phyloP scores from a whole-genome alignment of 768 basidiomycete genomes.

The Pholiota microspora region DNA sequence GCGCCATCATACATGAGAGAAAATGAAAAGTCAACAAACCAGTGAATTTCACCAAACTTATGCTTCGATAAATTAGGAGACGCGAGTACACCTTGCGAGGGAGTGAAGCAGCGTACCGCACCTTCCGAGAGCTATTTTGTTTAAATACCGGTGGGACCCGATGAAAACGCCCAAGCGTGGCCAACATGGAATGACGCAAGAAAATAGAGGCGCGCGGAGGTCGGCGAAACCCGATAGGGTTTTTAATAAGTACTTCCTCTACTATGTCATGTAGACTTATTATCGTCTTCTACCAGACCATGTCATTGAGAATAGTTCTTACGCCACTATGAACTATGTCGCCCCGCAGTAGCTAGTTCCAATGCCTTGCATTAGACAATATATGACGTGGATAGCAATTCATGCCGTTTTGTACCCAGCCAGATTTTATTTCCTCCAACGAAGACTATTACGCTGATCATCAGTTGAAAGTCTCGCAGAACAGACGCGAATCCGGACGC shows the following conservation, averaged over 20 bases:
- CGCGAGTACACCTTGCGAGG: no score
- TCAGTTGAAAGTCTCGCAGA: no score
- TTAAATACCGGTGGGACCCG: not conserved
- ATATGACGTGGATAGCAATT: not conserved
- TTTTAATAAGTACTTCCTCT: no score
- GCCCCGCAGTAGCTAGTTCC: not conserved
- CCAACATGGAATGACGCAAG: not conserved
- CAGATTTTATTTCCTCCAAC: no score
- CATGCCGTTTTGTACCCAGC: not conserved
- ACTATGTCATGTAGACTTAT: no score
- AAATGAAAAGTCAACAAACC: no score
- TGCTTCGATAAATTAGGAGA: not conserved
- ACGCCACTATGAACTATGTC: not conserved
- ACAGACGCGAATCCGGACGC: no score
- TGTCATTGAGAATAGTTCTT: no score
- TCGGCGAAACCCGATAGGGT: not conserved
- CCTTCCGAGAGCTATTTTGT: no score
- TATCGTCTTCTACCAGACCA: no score
- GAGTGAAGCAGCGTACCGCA: no score
- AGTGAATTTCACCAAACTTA: not conserved
- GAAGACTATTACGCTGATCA: no score
- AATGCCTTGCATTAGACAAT: not conserved
- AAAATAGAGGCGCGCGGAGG: not conserved
- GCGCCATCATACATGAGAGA: not conserved
- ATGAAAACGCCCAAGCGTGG: not conserved